Evolutionary conservation across 2,329 filamentous ascomycete species (phyloP).

Genomic region (Aspergillus pseudoglaucus): DNA sequence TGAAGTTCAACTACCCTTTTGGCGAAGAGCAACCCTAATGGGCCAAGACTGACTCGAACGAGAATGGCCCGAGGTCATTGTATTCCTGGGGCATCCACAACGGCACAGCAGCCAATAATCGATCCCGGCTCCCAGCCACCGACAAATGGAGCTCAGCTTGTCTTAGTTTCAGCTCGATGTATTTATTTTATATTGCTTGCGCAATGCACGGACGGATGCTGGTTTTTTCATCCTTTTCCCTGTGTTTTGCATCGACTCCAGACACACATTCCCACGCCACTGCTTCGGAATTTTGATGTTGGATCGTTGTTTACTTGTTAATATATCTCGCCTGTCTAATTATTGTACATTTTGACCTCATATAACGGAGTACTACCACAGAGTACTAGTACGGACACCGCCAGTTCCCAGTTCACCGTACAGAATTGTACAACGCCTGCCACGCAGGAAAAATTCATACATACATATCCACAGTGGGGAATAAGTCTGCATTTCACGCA

Average conservation of each 20-base stretch:
- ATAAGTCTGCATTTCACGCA: not conserved
- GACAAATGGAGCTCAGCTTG: not conserved
- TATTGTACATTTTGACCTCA: not conserved
- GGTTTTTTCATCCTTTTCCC: not conserved
- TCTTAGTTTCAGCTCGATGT: not conserved
- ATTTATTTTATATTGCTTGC: not conserved
- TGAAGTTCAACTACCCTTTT: slow-evolving; percentile 98
- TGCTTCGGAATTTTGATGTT: not conserved
- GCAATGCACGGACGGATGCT: not conserved
- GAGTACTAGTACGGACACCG: too few species aligned
- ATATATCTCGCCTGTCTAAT: not conserved
- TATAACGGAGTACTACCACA: not conserved
- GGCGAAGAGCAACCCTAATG: slow-evolving; percentile 50
- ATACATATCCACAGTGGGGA: not conserved
- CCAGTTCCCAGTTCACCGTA: not conserved
- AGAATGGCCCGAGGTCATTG: not conserved
- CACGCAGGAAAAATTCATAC: not conserved
- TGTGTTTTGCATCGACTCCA: not conserved
- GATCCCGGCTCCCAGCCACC: not conserved
- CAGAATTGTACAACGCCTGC: not conserved
- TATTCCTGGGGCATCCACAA: not conserved
- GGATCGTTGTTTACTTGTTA: not conserved
- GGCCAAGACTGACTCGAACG: not conserved
- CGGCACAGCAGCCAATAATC: not conserved
- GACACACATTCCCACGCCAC: too few species aligned